These are phyloP conservation scores for Lentinus tigrinus DNA, from an alignment of 768 basidiomycete species.

Conservation along the genomic window DNA sequence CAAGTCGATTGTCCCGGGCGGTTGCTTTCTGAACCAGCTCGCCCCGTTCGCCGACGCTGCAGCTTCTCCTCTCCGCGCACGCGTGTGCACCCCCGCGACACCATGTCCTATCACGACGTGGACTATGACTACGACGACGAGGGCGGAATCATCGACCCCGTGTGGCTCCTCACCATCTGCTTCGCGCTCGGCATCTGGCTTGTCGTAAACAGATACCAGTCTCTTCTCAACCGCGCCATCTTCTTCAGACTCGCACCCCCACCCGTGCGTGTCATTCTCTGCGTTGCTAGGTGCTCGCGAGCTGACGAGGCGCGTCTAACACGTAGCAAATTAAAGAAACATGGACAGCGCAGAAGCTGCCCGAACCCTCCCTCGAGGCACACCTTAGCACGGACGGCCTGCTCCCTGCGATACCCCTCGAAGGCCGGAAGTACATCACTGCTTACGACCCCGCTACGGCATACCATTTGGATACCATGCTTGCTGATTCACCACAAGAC, in stretches of 20 bases:
- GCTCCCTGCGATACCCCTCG: slow-evolving; percentile 44
- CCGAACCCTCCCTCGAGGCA: slow-evolving; percentile 59
- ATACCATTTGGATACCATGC: slow-evolving; percentile 72
- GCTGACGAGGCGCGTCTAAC: not conserved
- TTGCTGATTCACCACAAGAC: slow-evolving; percentile 71
- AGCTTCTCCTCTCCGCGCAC: not conserved
- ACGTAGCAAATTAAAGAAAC: slow-evolving; percentile 38
- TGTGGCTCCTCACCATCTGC: slow-evolving; percentile 68
- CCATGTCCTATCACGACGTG: slow-evolving; percentile 20
- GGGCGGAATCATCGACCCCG: slow-evolving; percentile 45
- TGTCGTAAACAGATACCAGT: slow-evolving; percentile 72
- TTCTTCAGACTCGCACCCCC: slow-evolving; percentile 61
- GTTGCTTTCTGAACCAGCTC: slow-evolving; percentile 3
- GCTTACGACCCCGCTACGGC: slow-evolving; percentile 91
- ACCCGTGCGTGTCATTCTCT: slow-evolving; percentile 53
- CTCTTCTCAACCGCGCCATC: slow-evolving; percentile 70
- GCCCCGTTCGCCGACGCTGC: slow-evolving; percentile 2
- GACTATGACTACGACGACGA: slow-evolving; percentile 32
- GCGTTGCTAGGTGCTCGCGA: not conserved
- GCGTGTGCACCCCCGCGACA: slow-evolving; percentile 1
- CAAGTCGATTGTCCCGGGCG: slow-evolving; percentile 1
- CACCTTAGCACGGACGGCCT: slow-evolving; percentile 59
- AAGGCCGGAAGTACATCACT: slow-evolving; percentile 72
- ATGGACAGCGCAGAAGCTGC: slow-evolving; percentile 55
- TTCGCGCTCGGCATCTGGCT: slow-evolving; percentile 80